These are phyloP conservation scores for Boletus rubropictus DNA, from an alignment of 768 basidiomycete species.

Conservation along the genomic window DNA sequence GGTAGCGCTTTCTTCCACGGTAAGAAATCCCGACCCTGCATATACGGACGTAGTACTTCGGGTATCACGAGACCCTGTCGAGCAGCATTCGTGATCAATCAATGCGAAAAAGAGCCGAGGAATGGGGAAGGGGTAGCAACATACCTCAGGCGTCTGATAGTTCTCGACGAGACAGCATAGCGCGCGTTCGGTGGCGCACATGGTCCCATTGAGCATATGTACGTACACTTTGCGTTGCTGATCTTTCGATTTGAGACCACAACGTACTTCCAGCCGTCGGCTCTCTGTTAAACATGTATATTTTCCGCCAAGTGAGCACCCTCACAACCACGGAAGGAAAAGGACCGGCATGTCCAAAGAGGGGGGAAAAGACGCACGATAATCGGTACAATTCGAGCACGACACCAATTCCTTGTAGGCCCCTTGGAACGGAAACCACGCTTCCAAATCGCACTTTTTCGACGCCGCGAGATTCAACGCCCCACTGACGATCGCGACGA, in stretches of 20 bases:
- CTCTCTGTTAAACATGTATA: conserved; percentile 54
- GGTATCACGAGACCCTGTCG: conserved; percentile 86
- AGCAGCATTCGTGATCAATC: background rate
- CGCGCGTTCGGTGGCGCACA: conserved; percentile 95
- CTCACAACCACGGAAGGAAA: background rate
- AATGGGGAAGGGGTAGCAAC: conserved; percentile 18
- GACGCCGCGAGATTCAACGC: conserved; percentile 95
- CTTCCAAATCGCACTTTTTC: conserved; percentile 96
- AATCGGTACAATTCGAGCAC: conserved; percentile 98
- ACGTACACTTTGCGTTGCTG: conserved; percentile 91
- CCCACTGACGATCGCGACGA: conserved; percentile 93
- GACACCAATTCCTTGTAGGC: conserved; percentile 96
- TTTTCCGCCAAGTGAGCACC: background rate
- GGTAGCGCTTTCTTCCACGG: conserved; percentile 80
- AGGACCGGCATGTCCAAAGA: background rate
- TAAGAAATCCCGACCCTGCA: conserved; percentile 90
- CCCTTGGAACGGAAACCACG: conserved; percentile 98
- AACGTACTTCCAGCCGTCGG: conserved; percentile 86
- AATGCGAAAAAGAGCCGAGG: background rate
- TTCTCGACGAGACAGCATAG: conserved; percentile 98
- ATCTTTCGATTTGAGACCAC: conserved; percentile 86
- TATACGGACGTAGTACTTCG: conserved; percentile 85
- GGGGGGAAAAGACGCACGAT: conserved; percentile 59
- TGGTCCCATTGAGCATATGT: conserved; percentile 98
- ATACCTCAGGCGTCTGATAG: conserved; percentile 90